Base-by-base conservation (phyloP, 2,329 filamentous ascomycete species). In the Penicillium olsonii region DNA sequence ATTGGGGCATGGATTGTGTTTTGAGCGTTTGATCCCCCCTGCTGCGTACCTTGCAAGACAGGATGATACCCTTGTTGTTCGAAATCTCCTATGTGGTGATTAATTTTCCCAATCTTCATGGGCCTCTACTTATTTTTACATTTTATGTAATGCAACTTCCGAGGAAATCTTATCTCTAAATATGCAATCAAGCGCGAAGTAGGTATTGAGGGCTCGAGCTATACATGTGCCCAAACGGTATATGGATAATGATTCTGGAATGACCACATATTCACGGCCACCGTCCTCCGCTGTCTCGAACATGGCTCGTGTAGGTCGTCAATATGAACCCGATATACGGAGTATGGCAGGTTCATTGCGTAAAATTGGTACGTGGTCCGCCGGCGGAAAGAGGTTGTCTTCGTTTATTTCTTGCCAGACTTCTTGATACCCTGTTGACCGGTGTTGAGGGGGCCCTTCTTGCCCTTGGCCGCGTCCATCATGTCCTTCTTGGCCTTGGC, bases 361-460 rank as follows among this genome's bases (percentile, higher is more conserved):
- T 31, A 12, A 35, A 34, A 31, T 34, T 27, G 45, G 17, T 14
- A 11, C 34, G 12, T 18, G 38, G 29, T 37, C 17, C 15, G 26
- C 33, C 27, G 15, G 41, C n/a, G n/a, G n/a, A n/a, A n/a, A 37
- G 6, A 14, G 18, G 37, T 35, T 29, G 12, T n/a, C 39, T 29
- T 24, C 34, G 46, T 64, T 76, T 81, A 95, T 86, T 96, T 95
- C 88, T 96, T 96, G 74, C 91, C 92, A 55, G 88, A 94, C 84
- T 96, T 96, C 86, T 96, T 96, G 79, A 97, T 96, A 55, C 90
- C 91, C 76, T 95, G 90, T 41, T 80, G 74, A 27, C 90, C 91
- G 26, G 84, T 87, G 76, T 91, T 92, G 69, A 96, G 71, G 31
- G 92, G 92, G 3, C 92, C 92, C 78, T 60, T 59, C 58, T 95